Conservation (phyloP, 768 basidiomycete genomes). For the Astraeus odoratus region DNA sequence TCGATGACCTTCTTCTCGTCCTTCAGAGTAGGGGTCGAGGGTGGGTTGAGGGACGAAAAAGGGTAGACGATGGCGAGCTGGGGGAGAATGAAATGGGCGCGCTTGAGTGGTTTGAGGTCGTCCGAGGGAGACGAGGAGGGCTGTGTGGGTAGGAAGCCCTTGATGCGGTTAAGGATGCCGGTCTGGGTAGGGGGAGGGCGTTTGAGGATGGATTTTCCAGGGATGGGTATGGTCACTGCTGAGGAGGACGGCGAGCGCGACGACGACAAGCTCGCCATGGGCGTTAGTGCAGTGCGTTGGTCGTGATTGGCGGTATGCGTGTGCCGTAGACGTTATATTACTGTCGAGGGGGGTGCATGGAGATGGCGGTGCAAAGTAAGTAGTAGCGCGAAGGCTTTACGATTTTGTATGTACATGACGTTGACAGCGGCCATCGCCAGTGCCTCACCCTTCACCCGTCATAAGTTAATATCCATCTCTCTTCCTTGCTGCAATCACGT, state of each 20-base stretch:
- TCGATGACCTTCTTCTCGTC: conserved; percentile 81
- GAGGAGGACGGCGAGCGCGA: conserved; percentile 70
- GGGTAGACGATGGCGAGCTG: conserved; percentile 86
- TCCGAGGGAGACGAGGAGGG: conserved; percentile 21
- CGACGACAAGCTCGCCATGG: conserved; percentile 31
- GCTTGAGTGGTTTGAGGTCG: conserved; percentile 63
- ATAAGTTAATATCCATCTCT: no score
- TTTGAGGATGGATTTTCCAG: conserved; percentile 79
- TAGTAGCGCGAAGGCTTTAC: no score
- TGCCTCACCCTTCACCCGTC: no score
- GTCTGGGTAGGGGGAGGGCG: conserved; percentile 61
- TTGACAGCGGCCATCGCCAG: no score
- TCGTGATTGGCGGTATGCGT: no score
- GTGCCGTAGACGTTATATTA: no score
- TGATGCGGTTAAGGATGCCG: conserved; percentile 67
- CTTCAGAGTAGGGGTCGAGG: conserved; percentile 68
- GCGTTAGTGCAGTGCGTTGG: background rate
- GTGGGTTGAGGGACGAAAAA: conserved; percentile 78
- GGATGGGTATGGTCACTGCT: conserved; percentile 71
- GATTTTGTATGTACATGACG: no score
- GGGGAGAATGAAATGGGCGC: conserved; percentile 89
- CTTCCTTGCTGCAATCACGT: no score
- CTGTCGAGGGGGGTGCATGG: background rate
- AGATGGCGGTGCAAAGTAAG: no score
- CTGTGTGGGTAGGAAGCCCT: conserved; percentile 64